Conservation (phyloP, 768 basidiomycete species). For the Phaeotremella fagi region DNA sequence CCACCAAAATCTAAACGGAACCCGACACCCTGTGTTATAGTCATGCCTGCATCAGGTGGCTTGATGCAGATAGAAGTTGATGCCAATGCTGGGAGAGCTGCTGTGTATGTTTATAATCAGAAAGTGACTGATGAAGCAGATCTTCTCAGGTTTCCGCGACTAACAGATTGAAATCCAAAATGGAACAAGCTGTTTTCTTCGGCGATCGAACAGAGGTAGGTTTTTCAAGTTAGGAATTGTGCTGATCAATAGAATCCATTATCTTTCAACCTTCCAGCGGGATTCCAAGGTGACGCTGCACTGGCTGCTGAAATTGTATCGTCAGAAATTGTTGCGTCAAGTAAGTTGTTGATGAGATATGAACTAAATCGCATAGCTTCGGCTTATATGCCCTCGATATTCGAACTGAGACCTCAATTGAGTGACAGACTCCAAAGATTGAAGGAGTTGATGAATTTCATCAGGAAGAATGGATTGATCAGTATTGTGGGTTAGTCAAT, state of each 20-base stretch:
- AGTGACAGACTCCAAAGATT: conserved; percentile 68
- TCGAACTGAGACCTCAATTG: conserved; percentile 75
- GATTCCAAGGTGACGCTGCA: conserved; percentile 45
- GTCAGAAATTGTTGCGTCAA: conserved; percentile 58
- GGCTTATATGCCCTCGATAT: conserved; percentile 65
- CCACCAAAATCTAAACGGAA: conserved; percentile 3
- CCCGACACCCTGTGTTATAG: conserved; percentile 15
- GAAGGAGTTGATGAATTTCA: conserved; percentile 79
- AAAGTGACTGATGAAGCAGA: conserved; percentile 1
- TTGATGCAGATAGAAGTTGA: conserved; percentile 25
- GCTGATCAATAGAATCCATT: conserved; percentile 47
- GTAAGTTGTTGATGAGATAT: conserved; percentile 51
- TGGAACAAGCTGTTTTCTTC: conserved; percentile 52
- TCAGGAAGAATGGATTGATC: conserved; percentile 77
- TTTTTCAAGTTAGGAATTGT: background rate
- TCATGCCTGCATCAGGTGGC: conserved; percentile 23
- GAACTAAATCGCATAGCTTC: conserved; percentile 51
- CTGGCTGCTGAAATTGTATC: conserved; percentile 46
- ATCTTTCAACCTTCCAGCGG: conserved; percentile 45
- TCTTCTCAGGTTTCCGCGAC: conserved; percentile 29
- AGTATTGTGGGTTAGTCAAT: conserved; percentile 57
- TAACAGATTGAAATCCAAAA: conserved; percentile 43
- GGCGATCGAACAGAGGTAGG: conserved; percentile 43
- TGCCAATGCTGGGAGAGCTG: background rate
- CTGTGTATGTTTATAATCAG: background rate